Evolutionary conservation across 768 basidiomycete species (phyloP).

Genomic region (Lyophyllum semitale): DNA sequence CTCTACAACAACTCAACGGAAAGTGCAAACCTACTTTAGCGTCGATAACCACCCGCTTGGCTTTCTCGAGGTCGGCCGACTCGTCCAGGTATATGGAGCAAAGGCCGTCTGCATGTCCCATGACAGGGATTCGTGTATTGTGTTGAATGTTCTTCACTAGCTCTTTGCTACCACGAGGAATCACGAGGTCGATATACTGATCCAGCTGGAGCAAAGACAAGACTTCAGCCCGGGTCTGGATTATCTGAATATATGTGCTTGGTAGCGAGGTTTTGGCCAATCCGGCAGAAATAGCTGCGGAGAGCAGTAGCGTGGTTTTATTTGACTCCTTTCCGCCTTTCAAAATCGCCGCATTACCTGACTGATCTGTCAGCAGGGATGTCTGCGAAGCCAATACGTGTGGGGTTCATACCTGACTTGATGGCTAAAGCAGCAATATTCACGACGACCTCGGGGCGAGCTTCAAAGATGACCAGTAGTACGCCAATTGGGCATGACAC

Average conservation of each 20-base stretch:
- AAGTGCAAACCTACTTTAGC: slow-evolving; percentile 67
- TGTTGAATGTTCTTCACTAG: slow-evolving; percentile 90
- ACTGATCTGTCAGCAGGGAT: not conserved
- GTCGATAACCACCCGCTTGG: slow-evolving; percentile 80
- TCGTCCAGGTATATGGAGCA: slow-evolving; percentile 91
- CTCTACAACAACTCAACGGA: not conserved
- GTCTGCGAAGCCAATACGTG: not conserved
- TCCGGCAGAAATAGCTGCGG: slow-evolving; percentile 78
- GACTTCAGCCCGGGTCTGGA: slow-evolving; percentile 91
- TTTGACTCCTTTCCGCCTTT: slow-evolving; percentile 98
- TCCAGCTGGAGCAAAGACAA: slow-evolving; percentile 85
- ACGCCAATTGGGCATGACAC: slow-evolving; percentile 97
- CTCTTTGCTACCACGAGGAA: slow-evolving; percentile 91
- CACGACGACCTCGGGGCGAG: slow-evolving; percentile 95
- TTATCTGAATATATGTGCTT: slow-evolving; percentile 82
- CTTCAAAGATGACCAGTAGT: slow-evolving; percentile 94
- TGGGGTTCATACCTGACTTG: slow-evolving; percentile 75
- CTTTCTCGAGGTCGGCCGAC: slow-evolving; percentile 75
- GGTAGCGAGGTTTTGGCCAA: slow-evolving; percentile 75
- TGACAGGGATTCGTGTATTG: slow-evolving; percentile 90
- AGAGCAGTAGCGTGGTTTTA: slow-evolving; percentile 74
- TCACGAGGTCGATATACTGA: slow-evolving; percentile 93
- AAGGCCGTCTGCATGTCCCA: slow-evolving; percentile 98
- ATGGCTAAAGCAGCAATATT: slow-evolving; percentile 96
- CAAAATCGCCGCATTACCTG: slow-evolving; percentile 95